phyloP scores from a whole-genome alignment of 306 rosid species.

The Vigna mungo region DNA sequence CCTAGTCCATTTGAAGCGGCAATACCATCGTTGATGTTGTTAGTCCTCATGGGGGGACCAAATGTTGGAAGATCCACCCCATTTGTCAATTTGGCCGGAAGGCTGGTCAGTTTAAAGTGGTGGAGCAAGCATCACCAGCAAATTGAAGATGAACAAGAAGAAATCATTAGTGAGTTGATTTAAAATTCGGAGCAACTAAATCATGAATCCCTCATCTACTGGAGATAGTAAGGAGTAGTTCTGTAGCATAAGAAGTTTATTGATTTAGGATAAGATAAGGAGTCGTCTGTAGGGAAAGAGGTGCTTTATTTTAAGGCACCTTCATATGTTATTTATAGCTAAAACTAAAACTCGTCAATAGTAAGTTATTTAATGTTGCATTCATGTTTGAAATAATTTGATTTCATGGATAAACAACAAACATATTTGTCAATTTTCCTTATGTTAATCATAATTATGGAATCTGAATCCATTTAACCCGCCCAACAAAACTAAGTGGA shows the following conservation, averaged over 20 bases:
- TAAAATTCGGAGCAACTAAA: neutral
- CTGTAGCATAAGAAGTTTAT: neutral
- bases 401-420: neutral
- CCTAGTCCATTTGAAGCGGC: constrained; percentile 48
- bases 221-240: neutral
- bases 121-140: constrained; percentile 29
- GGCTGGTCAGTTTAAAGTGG: constrained; percentile 57
- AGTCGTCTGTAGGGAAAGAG: neutral
- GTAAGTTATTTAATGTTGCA: neutral
- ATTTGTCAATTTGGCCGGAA: constrained; percentile 63
- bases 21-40: constrained; percentile 39
- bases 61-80: constrained; percentile 64
- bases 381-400: neutral
- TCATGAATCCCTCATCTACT: neutral
- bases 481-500: too few species aligned
- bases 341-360: neutral
- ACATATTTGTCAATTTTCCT: neutral
- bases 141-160: constrained; percentile 38
- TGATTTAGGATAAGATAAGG: neutral
- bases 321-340: neutral
- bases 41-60: constrained; percentile 56
- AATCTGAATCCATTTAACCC: too few species aligned
- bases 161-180: neutral
- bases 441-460: too few species aligned
- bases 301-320: neutral